Base-by-base conservation (phyloP, 805 yeast species). In the Candida boleticola region DNA sequence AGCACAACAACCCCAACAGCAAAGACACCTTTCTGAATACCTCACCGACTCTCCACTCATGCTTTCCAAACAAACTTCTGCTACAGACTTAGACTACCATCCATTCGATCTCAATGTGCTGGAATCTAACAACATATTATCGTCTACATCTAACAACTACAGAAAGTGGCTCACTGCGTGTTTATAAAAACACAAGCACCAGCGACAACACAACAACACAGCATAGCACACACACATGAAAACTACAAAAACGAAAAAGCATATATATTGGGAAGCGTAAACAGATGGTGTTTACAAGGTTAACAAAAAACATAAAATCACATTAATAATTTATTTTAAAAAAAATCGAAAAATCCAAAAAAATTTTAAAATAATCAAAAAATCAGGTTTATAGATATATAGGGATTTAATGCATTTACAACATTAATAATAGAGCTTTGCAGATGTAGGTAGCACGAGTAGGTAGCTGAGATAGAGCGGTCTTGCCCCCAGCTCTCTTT, bases 161-260 rank as follows among this genome's bases (percentile, higher is more conserved):
- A 55, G 71, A 40, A 63, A 65, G 46, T 66, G 71, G 71, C 55
- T 66, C 51, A 63, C 67, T 37, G 68, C 62, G 38, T 60, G 61
- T 41, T 54, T 55, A 44, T 54, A 42, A 47, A 16, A 19, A 31
- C 37, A 36, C 35, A 33, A 25, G 30, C 32, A 32, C n/a, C n/a
- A n/a, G n/a, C n/a, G n/a, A n/a, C n/a, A n/a, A n/a, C n/a, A n/a
- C n/a, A 22, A 40, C 31, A 21, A 34, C 27, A 23, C 11, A 23
- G 27, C 27, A 23, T 23, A 23, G 27, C 27, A 23, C n/a, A n/a
- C n/a, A n/a, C n/a, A n/a, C n/a, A n/a, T n/a, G n/a, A 25, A 25
- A 7, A 25, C 27, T 25, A 7, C 27, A 25, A 7, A 25, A 25
- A 25, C 11, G 11, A 25, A 25, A 25, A n/a, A n/a, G n/a, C n/a